Base-by-base conservation (phyloP, 148 eudicot genomes). In the Arbutus unedo region DNA sequence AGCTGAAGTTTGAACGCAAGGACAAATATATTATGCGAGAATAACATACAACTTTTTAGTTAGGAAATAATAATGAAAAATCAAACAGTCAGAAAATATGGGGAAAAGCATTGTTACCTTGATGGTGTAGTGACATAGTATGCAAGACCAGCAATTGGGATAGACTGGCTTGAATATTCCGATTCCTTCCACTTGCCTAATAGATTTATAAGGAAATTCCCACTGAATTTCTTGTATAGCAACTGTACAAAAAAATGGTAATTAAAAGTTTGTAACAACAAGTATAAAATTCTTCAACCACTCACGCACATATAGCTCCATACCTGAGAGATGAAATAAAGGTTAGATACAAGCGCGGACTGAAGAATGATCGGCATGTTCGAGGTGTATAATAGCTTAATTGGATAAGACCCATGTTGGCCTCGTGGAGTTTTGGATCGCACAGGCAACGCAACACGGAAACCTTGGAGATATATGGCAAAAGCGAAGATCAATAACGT, bases 311-410 rank as follows among this genome's bases (percentile, higher is more conserved):
- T 41, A 45, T 43, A 67, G 19, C 47, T 48, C 70, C 15, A 38
- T 45, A 91, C 97, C 97, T 92, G 98, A 25, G 98, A 94, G 85
- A 94, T 91, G 85, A 94, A 92, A 88, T 94, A 94, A 57, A 94
- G 91, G 87, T 94, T 94, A 86, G 98, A 88, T 0, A 92, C 98
- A 77, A 94, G 95, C 51, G 98, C 98, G 83, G 98, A 94, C 76
- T 94, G 98, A 80, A 94, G 92, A 77, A 94, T 94, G 79, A 94
- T 94, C 23, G 98, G 98, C 98, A 94, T 94, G 90, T 94, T 94
- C 56, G 98, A 94, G 83, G 98, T 94, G 92, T 94, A 94, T 74
- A 94, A 94, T 80, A 94, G 83, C 91, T 94, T 94, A 75, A 93
- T 93, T 68, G 97, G 97, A 75, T 93, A 93, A 25, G 95, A 93